Evolutionary conservation across 1,139 yeast genomes (phyloP), one percentile per base, ranked within the genome.

Genomic region (Wickerhamomyces sp.): DNA sequence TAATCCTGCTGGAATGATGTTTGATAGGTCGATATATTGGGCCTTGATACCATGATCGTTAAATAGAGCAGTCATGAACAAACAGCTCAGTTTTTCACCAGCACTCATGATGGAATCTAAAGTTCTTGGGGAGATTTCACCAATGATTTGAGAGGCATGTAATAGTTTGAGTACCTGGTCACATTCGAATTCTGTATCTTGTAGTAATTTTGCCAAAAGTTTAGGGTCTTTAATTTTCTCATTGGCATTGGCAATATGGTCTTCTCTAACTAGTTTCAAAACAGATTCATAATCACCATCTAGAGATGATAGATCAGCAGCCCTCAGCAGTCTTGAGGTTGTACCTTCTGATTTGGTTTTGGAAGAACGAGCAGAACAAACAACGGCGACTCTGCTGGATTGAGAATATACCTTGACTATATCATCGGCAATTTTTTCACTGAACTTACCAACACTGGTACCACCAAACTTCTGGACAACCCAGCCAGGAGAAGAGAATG

Each of bases 391-490:
- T 45, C 84, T 75, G 58, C 78, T 76, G 27, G 70, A 68, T 40
- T 74, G 62, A 35, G 81, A 72, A 61, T 81, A 87, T 33, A 72
- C 79, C 60, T 80, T 79, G 45, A 90, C 86, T 43, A 93, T 89
- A 54, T 89, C 88, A 53, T 85, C 85, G 15, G 90, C 91, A 45
- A 93, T 93, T 53, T 83, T 78, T 45, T 75, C 79, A 7, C 97
- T 88, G 64, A 91, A 91, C 64, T 93, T 93, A 31, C 99, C 99
- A 35, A 93, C 96, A 39, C 95, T 84, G n/a, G 99, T 93, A 44
- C 99, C 99, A 38, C 99, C 99, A 60, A 88, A 93, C 66, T 93
- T 93, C 65, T 93, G 99, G 9, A 93, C 86, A 26, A 93, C 69
- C 97, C 98, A 91, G 4, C 61, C 61, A 6, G 38, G 50, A 3